A percentile compares a stretch with the other conserved stretches of the same genome.
Evolutionary conservation across 2,329 filamentous ascomycete genomes (phyloP).

Genomic region (Plenodomus biglobosus): DNA sequence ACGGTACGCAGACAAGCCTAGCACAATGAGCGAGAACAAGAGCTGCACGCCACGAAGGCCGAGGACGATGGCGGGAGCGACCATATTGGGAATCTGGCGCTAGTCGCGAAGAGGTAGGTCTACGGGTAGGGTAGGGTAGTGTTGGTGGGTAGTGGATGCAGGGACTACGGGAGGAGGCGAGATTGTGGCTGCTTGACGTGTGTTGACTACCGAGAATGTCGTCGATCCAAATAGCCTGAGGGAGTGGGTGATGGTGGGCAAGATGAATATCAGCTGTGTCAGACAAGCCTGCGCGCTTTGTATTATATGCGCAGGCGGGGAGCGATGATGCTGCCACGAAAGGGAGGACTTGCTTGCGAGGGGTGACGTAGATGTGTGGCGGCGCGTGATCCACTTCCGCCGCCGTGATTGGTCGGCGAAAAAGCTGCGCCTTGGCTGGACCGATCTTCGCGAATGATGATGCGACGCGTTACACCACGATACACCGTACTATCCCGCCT

Average conservation of each 20-base stretch:
- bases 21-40: constrained; percentile 71
- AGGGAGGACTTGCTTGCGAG: constrained; percentile 6
- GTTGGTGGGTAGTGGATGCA: constrained; percentile 1
- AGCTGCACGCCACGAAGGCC: constrained; percentile 68
- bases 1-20: constrained; percentile 78
- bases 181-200: constrained; percentile 1
- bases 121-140: neutral
- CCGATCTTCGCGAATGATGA: constrained; percentile 6
- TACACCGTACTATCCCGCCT: constrained; percentile 7
- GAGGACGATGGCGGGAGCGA: constrained; percentile 50
- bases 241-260: neutral
- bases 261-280: no score
- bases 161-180: constrained; percentile 4
- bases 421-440: constrained; percentile 1
- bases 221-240: neutral
- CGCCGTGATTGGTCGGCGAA: constrained; percentile 14
- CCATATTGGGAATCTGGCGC: constrained; percentile 14
- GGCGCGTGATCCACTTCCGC: constrained; percentile 14
- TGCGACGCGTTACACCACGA: constrained; percentile 12
- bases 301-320: constrained; percentile 20
- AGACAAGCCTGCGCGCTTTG: constrained; percentile 4
- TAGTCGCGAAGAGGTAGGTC: neutral
- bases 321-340: constrained; percentile 25
- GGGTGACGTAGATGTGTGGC: constrained; percentile 13
- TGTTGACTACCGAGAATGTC: neutral